Evolutionary conservation across 1,139 yeast genomes (phyloP).

Genomic region (Yamadazyma aaseri): DNA sequence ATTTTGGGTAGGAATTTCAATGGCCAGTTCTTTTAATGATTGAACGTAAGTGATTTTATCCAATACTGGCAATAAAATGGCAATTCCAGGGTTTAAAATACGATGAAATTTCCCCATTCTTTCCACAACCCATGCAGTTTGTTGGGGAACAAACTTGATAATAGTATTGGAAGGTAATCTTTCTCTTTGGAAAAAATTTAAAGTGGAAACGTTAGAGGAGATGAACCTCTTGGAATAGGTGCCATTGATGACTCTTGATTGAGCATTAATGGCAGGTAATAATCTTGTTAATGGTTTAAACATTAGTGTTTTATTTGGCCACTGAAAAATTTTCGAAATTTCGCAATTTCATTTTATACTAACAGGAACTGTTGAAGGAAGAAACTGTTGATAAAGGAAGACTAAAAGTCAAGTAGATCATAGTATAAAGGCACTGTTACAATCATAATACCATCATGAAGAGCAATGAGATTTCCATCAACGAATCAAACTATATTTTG

Average conservation of each 20-base stretch:
- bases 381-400: too few relatives aligned
- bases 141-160: conserved; percentile 81
- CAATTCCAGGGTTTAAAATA: conserved; percentile 76
- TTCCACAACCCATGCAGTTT: conserved; percentile 89
- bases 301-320: conserved; percentile 1
- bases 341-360: too few relatives aligned
- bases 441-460: too few relatives aligned
- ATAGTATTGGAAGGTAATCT: conserved; percentile 73
- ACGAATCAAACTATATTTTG: conserved; percentile 62
- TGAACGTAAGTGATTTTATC: conserved; percentile 82
- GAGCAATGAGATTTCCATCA: conserved; percentile 59
- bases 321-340: conserved; percentile 4
- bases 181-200: conserved; percentile 67
- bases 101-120: conserved; percentile 85
- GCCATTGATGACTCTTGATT: not conserved
- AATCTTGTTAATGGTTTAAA: not conserved
- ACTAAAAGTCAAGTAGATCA: too few relatives aligned
- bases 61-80: conserved; percentile 66
- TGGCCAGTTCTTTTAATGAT: conserved; percentile 76
- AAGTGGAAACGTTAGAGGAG: conserved; percentile 12
- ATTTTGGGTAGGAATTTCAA: conserved; percentile 79
- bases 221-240: conserved; percentile 4
- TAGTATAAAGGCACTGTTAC: too few relatives aligned
- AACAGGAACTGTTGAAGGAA: too few relatives aligned
- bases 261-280: not conserved